These are phyloP conservation scores for Lepidium africanum DNA, from an alignment of 345 rosid genomes.

Conservation along the genomic window DNA sequence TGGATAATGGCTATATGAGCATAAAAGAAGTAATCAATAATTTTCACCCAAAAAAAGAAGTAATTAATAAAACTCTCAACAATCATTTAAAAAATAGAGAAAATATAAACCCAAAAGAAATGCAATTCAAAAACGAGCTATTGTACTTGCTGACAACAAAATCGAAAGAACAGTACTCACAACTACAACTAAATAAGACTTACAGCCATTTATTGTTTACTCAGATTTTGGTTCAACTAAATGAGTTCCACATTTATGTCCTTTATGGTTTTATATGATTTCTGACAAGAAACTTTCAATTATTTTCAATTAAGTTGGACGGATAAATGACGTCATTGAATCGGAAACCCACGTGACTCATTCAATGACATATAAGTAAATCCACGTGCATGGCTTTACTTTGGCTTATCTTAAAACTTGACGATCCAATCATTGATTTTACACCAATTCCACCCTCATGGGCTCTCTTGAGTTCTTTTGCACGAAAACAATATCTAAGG, in stretches of 20 bases:
- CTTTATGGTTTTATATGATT: not conserved
- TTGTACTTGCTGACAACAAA: no score
- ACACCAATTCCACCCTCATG: not conserved
- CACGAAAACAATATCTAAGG: no score
- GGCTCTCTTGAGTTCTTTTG: not conserved
- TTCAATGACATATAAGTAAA: not conserved
- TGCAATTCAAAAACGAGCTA: no score
- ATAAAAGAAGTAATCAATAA: no score
- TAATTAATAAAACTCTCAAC: no score
- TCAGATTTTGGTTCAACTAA: not conserved
- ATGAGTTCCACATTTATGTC: not conserved
- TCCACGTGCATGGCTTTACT: constrained; percentile 9
- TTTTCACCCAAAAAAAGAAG: no score
- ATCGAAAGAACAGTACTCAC: no score
- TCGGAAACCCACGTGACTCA: constrained; percentile 5
- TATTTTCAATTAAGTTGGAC: not conserved
- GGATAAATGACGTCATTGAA: not conserved
- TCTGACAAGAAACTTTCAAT: not conserved
- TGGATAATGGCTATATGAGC: no score
- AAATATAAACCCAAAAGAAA: no score
- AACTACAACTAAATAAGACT: no score
- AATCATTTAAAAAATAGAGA: no score
- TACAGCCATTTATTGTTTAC: no score
- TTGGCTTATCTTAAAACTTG: constrained; percentile 1
- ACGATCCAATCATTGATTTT: constrained; percentile 1